phyloP scores from a whole-genome alignment of 768 basidiomycete genomes.

The Lanmaoa rubissima region DNA sequence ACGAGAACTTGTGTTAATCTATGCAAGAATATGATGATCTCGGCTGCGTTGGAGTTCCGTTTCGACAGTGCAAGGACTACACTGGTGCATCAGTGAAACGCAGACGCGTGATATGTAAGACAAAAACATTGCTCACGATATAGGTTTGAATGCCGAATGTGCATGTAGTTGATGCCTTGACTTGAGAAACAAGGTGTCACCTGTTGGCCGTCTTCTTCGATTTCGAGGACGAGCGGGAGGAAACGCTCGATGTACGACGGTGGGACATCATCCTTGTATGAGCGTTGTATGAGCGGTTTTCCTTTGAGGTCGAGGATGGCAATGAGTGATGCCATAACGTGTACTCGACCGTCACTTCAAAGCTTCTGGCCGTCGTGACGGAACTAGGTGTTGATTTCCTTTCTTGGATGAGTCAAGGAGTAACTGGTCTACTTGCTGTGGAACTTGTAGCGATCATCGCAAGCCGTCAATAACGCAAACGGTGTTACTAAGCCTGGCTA shows the following conservation, averaged over 20 bases:
- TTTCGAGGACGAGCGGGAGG: slow-evolving; percentile 87
- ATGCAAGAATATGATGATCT: slow-evolving; percentile 95
- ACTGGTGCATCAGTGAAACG: not conserved
- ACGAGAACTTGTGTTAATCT: slow-evolving; percentile 88
- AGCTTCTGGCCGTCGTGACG: not conserved
- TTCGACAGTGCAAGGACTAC: slow-evolving; percentile 93
- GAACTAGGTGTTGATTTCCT: slow-evolving; percentile 8
- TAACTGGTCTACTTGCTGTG: too few species aligned
- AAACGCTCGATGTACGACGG: slow-evolving; percentile 89
- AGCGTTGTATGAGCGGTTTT: slow-evolving; percentile 94
- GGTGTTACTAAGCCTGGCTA: too few species aligned
- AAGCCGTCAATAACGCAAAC: too few species aligned
- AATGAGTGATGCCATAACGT: slow-evolving; percentile 64
- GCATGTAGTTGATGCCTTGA: slow-evolving; percentile 97
- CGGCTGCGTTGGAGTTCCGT: slow-evolving; percentile 92
- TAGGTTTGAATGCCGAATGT: slow-evolving; percentile 96
- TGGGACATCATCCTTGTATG: slow-evolving; percentile 95
- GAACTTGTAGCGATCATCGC: too few species aligned
- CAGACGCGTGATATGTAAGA: not conserved
- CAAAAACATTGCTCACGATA: slow-evolving; percentile 63
- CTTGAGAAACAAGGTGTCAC: slow-evolving; percentile 95
- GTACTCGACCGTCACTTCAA: not conserved
- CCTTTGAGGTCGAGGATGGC: slow-evolving; percentile 98
- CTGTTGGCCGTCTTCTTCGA: slow-evolving; percentile 96
- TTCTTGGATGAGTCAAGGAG: slow-evolving; percentile 8